A percentile compares a stretch with the other conserved stretches of the same genome.
These are phyloP conservation scores for Nidula microcarpa DNA, from an alignment of 768 basidiomycete species.

Conservation along the genomic window DNA sequence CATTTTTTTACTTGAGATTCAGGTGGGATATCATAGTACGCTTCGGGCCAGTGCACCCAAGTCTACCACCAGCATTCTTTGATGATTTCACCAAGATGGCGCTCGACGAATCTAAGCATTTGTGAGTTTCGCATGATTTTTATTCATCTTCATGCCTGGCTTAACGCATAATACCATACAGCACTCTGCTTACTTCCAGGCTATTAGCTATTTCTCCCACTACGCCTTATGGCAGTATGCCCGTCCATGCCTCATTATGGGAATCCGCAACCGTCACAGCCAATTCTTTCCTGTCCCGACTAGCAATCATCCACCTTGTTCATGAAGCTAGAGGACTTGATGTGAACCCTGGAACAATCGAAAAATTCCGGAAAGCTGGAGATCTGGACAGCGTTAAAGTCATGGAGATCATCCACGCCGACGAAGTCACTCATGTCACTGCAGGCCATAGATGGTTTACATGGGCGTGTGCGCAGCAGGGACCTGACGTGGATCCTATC, in stretches of 20 bases:
- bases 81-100: conserved; percentile 83
- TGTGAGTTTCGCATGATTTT: conserved; percentile 26
- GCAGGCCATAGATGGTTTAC: conserved; percentile 83
- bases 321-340: conserved; percentile 84
- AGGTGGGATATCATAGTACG: conserved; percentile 86
- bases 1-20: not conserved
- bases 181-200: conserved; percentile 58
- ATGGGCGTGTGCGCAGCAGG: conserved; percentile 61
- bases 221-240: conserved; percentile 69
- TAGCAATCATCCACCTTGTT: conserved; percentile 83
- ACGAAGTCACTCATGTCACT: conserved; percentile 82
- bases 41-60: conserved; percentile 57
- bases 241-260: conserved; percentile 80
- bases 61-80: conserved; percentile 73
- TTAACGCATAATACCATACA: conserved; percentile 7
- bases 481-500: conserved; percentile 48
- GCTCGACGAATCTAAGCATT: conserved; percentile 84
- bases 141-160: not conserved
- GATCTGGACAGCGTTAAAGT: conserved; percentile 64
- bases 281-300: conserved; percentile 61
- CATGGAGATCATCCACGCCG: conserved; percentile 74
- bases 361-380: conserved; percentile 62
- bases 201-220: conserved; percentile 58
- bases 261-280: conserved; percentile 70
- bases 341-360: conserved; percentile 79